Base-by-base conservation (phyloP, 1,284 basidiomycete species). In the Sphagnurus paluster region DNA sequence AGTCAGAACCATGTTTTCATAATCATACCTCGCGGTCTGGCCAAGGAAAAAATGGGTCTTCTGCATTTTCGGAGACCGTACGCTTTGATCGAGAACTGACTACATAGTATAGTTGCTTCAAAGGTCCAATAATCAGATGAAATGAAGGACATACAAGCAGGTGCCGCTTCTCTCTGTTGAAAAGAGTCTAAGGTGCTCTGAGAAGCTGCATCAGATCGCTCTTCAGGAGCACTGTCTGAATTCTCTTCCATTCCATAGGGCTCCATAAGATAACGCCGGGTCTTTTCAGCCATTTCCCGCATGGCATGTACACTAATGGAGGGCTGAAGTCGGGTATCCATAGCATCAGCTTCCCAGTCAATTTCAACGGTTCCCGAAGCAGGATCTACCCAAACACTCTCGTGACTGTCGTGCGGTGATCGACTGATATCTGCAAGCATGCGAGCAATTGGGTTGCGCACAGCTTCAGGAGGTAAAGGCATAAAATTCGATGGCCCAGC, bases 261-360 rank as follows among this genome's bases (percentile, higher is more conserved):
- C 13, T 42, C 19, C 1, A 42, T 17, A 34, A 42, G 28, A n/a
- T 21, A 42, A 9, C 19, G 7, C 17, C 17, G 30, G 2, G 30
- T 29, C 19, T 42, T 42, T 9, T 42, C 40, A 30, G 40, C 40
- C 40, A 42, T 42, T n/a, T 42, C 16, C 10, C 5, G n/a, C 28
- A 42, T 32, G 7, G 29, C 17, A 5, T 16, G 20, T 4, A n/a
- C 14, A 10, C 16, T 16, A 8, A 34, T 8, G 7, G 32, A 34
- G 7, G 32, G 32, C 16, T 34, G 32, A 8, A 34, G 9, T 16
- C 16, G 32, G 9, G 32, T 34, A n/a, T 34, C 16, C 7, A 34
- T 34, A 34, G 6, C n/a, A 13, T 8, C 16, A 5, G 32, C 9
- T 5, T 40, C 39, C 39, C 39, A 40, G 14, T 40, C 25, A 16